These are phyloP conservation scores for Persicaria maculosa DNA, from an alignment of 148 eudicot genomes.

Conservation along the genomic window DNA sequence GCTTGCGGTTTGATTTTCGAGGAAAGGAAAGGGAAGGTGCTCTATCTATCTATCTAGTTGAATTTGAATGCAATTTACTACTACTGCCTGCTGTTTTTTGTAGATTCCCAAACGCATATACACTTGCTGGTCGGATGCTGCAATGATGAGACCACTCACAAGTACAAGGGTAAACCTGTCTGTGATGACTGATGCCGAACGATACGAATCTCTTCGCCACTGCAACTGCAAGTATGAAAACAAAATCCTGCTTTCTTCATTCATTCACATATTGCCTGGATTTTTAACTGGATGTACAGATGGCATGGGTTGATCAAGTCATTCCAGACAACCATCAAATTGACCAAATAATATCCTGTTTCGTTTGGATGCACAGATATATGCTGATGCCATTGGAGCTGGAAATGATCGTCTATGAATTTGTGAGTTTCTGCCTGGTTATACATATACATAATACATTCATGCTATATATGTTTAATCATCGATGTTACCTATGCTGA, in stretches of 20 bases:
- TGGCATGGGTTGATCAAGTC: conserved; percentile 70
- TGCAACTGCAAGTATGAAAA: conserved; percentile 65
- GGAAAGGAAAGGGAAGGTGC: neutral
- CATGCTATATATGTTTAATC: neutral
- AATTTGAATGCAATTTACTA: neutral
- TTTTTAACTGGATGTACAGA: no score
- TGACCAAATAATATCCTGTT: conserved; percentile 21
- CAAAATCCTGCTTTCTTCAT: no score
- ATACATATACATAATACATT: neutral
- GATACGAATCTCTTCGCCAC: conserved; percentile 75
- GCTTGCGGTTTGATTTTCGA: neutral
- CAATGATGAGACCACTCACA: conserved; percentile 56
- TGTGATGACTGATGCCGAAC: conserved; percentile 47
- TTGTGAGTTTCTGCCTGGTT: conserved; percentile 33
- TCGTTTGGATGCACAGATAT: conserved; percentile 31
- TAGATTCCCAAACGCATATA: conserved; percentile 64
- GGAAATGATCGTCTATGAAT: conserved; percentile 69
- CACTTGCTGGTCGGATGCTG: conserved; percentile 64
- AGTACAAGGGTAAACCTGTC: conserved; percentile 67
- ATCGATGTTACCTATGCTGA: no score
- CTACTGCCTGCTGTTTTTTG: neutral
- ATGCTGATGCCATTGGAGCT: conserved; percentile 73
- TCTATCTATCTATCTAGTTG: neutral
- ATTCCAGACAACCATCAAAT: conserved; percentile 63
- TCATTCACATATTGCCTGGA: no score